Base-by-base conservation (phyloP, 2,329 filamentous ascomycete species). In the Colletotrichum eleusines region DNA sequence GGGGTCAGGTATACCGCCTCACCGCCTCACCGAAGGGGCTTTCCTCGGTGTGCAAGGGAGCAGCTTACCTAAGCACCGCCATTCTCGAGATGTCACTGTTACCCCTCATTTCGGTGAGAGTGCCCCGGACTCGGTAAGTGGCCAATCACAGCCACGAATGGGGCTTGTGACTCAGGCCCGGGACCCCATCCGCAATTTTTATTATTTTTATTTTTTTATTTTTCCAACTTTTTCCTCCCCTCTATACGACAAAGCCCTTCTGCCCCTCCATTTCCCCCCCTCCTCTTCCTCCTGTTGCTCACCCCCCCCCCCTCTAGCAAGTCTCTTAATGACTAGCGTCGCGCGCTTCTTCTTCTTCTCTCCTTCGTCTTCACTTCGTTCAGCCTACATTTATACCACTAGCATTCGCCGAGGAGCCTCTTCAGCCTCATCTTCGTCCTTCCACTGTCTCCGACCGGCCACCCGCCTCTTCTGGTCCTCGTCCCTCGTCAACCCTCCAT, bases 291-390 rank as follows among this genome's bases (percentile, higher is more conserved):
- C 7, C 14, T 18, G 38, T 40, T n/a, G n/a, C n/a, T n/a, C n/a
- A n/a, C n/a, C n/a, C n/a, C n/a, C 28, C n/a, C 14, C n/a, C 53
- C 53, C 53, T 50, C 50, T 55, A 40, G 57, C 63, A 59, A 68
- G 50, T 62, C 51, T 63, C 68, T 71, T 67, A 59, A 71, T 71
- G 69, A 71, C 69, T 63, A 71, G 69, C 59, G 69, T 71, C 44
- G 58, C 59, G 64, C 69, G 69, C 58, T 63, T 63, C 53, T 26
- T 71, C 53, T 26, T 71, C 28, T 68, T 70, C 33, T 66, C 58
- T 53, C 55, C 65, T 58, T 53, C 63, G 62, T 50, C 57, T 71
- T 67, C 63, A 63, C 58, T 71, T 69, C 69, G 64, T 54, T 23
- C 51, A 35, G 51, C 44, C 42, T 18, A 51, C 58, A 44, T 68